A percentile compares a stretch with the other conserved stretches of the same genome.
Evolutionary conservation across 2,329 filamentous ascomycete species (phyloP).

Genomic region (Metarhizium robertsii): DNA sequence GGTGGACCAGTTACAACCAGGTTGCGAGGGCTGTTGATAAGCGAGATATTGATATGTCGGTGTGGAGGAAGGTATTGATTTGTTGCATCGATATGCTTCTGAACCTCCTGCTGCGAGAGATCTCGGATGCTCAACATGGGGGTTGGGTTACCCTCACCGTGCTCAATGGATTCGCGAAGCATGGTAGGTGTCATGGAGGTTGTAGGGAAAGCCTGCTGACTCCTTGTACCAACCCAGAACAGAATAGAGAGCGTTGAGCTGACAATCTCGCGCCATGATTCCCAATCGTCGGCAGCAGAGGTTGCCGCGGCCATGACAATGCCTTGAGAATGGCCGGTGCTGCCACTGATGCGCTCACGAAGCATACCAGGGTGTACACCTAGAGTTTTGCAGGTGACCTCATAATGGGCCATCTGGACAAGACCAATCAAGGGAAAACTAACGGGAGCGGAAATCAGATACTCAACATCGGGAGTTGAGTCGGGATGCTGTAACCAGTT

Average conservation of each 20-base stretch:
- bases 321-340: constrained; percentile 94
- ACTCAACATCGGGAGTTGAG: constrained; percentile 85
- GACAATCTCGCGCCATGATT: constrained; percentile 74
- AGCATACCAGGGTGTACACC: constrained; percentile 85
- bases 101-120: constrained; percentile 75
- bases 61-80: constrained; percentile 93
- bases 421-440: constrained; percentile 94
- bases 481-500: constrained; percentile 86
- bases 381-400: constrained; percentile 84
- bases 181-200: constrained; percentile 88
- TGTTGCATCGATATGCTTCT: constrained; percentile 93
- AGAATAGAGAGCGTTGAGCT: constrained; percentile 80
- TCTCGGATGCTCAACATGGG: constrained; percentile 98
- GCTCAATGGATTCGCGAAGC: constrained; percentile 85
- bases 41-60: constrained; percentile 87
- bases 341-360: constrained; percentile 73
- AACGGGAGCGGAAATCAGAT: constrained; percentile 87
- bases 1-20: constrained; percentile 95
- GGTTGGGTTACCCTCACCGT: constrained; percentile 90
- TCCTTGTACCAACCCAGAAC: constrained; percentile 97
- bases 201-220: constrained; percentile 92
- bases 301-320: constrained; percentile 89
- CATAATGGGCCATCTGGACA: constrained; percentile 92
- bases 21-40: constrained; percentile 94
- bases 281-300: constrained; percentile 85